These are phyloP conservation scores for Phytopythium boreale DNA, from an alignment of 352 stramenopile species.

Conservation along the genomic window DNA sequence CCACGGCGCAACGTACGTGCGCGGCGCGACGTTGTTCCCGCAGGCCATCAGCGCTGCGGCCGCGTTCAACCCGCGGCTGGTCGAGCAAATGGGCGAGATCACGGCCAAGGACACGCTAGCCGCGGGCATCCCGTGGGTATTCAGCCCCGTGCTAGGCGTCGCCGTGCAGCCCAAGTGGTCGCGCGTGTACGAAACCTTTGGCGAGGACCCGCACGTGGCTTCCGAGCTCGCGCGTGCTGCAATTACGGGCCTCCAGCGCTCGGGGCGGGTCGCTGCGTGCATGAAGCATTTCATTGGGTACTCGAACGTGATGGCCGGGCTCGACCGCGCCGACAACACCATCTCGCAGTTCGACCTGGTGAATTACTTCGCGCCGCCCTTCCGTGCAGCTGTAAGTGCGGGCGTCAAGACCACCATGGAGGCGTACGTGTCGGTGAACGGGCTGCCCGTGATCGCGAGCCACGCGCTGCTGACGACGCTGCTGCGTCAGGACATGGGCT, in stretches of 20 bases:
- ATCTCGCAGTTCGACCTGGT: slow-evolving; percentile 68
- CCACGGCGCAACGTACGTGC: slow-evolving; percentile 89
- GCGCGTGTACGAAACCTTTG: slow-evolving; percentile 93
- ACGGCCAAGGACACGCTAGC: slow-evolving; percentile 84
- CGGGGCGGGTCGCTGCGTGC: slow-evolving; percentile 62
- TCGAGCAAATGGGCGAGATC: slow-evolving; percentile 66
- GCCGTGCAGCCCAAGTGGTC: slow-evolving; percentile 82
- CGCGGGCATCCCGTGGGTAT: slow-evolving; percentile 90
- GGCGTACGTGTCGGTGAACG: slow-evolving; percentile 88
- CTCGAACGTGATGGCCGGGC: slow-evolving; percentile 55
- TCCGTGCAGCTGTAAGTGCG: slow-evolving; percentile 60
- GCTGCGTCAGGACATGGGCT: slow-evolving; percentile 85
- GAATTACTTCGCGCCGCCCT: slow-evolving; percentile 75
- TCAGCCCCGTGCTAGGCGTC: slow-evolving; percentile 86
- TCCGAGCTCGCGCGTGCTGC: slow-evolving; percentile 64
- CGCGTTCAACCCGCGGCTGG: slow-evolving; percentile 84
- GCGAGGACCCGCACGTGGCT: slow-evolving; percentile 84
- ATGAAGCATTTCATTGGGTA: slow-evolving; percentile 29
- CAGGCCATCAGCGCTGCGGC: slow-evolving; percentile 87
- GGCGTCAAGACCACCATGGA: slow-evolving; percentile 90
- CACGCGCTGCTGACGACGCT: slow-evolving; percentile 72
- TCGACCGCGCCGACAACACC: slow-evolving; percentile 71
- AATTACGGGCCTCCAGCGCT: slow-evolving; percentile 81
- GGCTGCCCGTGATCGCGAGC: slow-evolving; percentile 84
- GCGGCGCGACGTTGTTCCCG: slow-evolving; percentile 75